Evolutionary conservation across 192 early-diverging fungal species (phyloP).

Genomic region (Gonapodya prolifera): DNA sequence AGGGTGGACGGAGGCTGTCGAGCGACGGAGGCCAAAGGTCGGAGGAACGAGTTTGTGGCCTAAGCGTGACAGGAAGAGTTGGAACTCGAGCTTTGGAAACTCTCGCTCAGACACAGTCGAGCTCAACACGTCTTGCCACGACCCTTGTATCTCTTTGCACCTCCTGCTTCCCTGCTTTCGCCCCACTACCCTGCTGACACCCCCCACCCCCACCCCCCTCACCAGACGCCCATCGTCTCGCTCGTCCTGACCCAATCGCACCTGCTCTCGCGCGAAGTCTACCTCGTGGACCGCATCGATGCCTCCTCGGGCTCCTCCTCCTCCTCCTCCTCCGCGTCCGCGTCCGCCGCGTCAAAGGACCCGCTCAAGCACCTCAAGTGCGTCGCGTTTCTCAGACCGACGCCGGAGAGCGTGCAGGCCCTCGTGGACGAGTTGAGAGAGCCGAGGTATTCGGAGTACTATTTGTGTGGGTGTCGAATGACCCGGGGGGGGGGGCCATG

Average conservation of each 20-base stretch:
- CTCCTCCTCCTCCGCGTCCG: background rate
- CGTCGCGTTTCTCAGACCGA: conserved; percentile 81
- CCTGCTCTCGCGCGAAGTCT: conserved; percentile 83
- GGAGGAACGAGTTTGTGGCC: too few species aligned
- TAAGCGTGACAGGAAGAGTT: too few species aligned
- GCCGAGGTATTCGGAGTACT: conserved; percentile 92
- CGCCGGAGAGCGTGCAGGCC: conserved; percentile 67
- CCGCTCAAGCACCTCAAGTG: conserved; percentile 94
- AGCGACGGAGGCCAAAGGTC: too few species aligned
- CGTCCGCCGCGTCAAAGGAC: too few species aligned
- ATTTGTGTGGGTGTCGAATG: conserved; percentile 53
- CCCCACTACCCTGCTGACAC: conserved; percentile 6
- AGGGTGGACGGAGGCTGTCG: too few species aligned
- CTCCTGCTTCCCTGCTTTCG: background rate
- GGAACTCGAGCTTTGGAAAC: too few species aligned
- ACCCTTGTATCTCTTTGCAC: conserved; percentile 11
- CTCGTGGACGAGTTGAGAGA: conserved; percentile 81
- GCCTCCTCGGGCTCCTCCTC: conserved; percentile 28
- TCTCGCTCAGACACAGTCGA: too few species aligned
- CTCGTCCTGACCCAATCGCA: conserved; percentile 86
- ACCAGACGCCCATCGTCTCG: conserved; percentile 84
- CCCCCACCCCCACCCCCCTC: too few species aligned
- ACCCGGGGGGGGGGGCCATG: background rate
- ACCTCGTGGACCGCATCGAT: conserved; percentile 86
- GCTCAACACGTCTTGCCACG: too few species aligned